Evolutionary conservation across 257 asterid genomes (phyloP), one percentile per base, ranked within the genome.

Genomic region (Plectranthus barbatus): DNA sequence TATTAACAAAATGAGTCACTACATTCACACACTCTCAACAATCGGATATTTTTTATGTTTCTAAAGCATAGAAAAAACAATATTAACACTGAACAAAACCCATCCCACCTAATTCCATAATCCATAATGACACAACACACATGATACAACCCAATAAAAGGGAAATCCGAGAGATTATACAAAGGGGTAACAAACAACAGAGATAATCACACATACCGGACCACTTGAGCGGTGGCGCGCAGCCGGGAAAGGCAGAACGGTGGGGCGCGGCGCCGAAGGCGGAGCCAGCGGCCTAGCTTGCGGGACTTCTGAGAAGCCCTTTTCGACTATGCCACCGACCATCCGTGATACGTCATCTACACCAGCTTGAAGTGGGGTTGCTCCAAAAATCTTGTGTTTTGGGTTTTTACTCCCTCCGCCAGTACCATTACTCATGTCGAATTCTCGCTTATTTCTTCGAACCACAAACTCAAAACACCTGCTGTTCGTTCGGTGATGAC

Each of bases 181-280:
- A 12, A 62, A 37, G 36, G 14, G 37, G 50, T 6, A 56, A 33
- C 17, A 24, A 29, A 56, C 24, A 42, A 56, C 26, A 20, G 37
- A 52, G 31, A 37, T 47, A 57, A 59, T 46, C 14, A 49, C 10
- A 54, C 77, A 40, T 83, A 88, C 96, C 13, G 95, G 96, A 72
- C 87, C 95, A 62, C 81, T 86, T 45, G 98, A 82, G 74, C 96
- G 96, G 75, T 91, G 98, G 73, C 95, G 96, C 44, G 96, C 96
- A 29, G 72, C 83, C 10, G 95, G 98, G 60, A 91, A 91, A 40
- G 98, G 87, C 69, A 84, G 81, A 58, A 86, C 89, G 41, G 88
- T 61, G 50, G 98, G 95, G 20, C 75, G 86, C 47, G 94, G 96
- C 12, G 75, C 70, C 14, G 76, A 24, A 29, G 77, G 60, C n/a